These are phyloP conservation scores for Eremothecium cymbalariae DNA, from an alignment of 1,139 yeast species.

Conservation along the genomic window DNA sequence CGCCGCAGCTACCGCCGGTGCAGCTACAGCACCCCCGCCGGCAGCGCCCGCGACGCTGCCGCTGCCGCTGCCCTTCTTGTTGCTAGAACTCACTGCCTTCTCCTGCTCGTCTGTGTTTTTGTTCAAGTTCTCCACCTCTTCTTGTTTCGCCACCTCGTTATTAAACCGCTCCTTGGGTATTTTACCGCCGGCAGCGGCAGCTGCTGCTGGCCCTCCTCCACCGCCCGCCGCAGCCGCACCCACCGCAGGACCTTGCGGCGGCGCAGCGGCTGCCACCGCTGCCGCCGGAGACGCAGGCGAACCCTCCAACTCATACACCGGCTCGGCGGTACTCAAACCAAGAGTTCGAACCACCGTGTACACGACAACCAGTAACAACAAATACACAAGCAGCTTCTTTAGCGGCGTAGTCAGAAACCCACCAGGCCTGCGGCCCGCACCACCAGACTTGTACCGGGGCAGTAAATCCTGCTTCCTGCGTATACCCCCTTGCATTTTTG, in stretches of 20 bases:
- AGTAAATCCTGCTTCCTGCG: constrained; percentile 30
- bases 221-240: constrained; percentile 9
- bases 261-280: constrained; percentile 9
- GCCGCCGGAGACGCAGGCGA: constrained; percentile 7
- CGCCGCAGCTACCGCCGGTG: constrained; percentile 8
- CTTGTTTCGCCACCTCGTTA: constrained; percentile 26
- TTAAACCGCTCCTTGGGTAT: constrained; percentile 22
- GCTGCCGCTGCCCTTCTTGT: constrained; percentile 4
- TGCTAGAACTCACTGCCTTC: constrained; percentile 4
- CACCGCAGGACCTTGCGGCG: constrained; percentile 4
- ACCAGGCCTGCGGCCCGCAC: constrained; percentile 9
- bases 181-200: constrained; percentile 1
- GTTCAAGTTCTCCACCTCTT: constrained; percentile 32
- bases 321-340: constrained; percentile 16
- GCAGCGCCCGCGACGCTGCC: constrained; percentile 3
- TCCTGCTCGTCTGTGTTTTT: constrained; percentile 12
- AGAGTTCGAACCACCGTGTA: constrained; percentile 29
- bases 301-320: constrained; percentile 23
- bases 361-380: constrained; percentile 29
- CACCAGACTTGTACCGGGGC: constrained; percentile 26
- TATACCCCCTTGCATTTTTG: constrained; percentile 30
- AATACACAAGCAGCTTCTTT: constrained; percentile 36
- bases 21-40: constrained; percentile 3
- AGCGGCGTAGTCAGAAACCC: constrained; percentile 38
- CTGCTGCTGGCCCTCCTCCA: constrained; percentile 3